Conservation (phyloP, 2,329 filamentous ascomycete genomes). For the Exophiala xenobiotica region DNA sequence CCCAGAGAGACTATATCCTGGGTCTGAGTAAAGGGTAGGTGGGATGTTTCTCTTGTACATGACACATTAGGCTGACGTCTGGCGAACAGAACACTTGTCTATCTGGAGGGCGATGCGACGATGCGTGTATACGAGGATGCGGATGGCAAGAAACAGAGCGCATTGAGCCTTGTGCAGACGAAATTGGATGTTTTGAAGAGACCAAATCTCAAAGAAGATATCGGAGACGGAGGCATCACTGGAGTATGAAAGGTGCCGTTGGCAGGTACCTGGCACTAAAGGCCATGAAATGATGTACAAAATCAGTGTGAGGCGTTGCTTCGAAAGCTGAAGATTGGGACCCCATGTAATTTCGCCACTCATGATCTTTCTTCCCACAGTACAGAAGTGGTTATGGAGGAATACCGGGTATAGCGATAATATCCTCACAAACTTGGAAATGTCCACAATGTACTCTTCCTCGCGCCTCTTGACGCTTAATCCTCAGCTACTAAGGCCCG, state of each 20-base stretch:
- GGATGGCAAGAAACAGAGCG: slow-evolving; percentile 60
- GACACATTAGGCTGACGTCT: slow-evolving; percentile 12
- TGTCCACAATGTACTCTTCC: neutral
- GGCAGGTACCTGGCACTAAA: neutral
- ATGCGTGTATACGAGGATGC: slow-evolving; percentile 66
- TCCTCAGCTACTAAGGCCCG: neutral
- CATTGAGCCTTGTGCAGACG: slow-evolving; percentile 78
- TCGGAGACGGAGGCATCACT: neutral
- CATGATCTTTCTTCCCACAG: slow-evolving; percentile 3
- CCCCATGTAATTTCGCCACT: slow-evolving; percentile 19
- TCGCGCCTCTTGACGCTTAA: neutral
- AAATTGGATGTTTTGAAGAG: slow-evolving; percentile 43
- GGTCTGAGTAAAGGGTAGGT: slow-evolving; percentile 81
- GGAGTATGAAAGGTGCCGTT: neutral
- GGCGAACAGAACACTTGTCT: slow-evolving; percentile 66
- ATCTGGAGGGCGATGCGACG: slow-evolving; percentile 76
- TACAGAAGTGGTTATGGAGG: neutral
- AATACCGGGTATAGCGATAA: neutral
- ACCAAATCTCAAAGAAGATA: slow-evolving; percentile 23
- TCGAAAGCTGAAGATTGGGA: neutral
- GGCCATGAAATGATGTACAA: slow-evolving; percentile 5
- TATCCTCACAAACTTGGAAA: neutral
- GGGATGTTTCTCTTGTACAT: neutral
- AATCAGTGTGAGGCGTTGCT: neutral
- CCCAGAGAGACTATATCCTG: slow-evolving; percentile 69